These are phyloP conservation scores for Aquilaria malaccensis DNA, from an alignment of 345 rosid genomes.

Conservation along the genomic window DNA sequence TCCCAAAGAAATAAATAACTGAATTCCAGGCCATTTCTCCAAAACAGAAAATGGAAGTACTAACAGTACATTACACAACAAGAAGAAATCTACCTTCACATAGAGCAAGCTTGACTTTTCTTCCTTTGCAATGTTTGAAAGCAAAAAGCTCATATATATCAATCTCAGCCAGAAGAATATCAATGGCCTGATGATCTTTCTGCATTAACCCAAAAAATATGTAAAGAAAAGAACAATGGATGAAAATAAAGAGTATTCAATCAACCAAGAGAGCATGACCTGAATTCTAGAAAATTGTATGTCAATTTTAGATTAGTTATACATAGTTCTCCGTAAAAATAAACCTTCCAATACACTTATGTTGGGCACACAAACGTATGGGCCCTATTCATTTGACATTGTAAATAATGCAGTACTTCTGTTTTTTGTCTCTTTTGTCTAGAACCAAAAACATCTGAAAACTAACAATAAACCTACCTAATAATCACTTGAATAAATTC, in stretches of 20 bases:
- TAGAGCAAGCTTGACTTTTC: constrained; percentile 88
- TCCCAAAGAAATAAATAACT: too few relatives aligned
- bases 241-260: background rate
- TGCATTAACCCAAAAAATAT: constrained; percentile 30
- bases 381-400: too few relatives aligned
- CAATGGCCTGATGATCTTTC: constrained; percentile 98
- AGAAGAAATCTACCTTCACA: constrained; percentile 65
- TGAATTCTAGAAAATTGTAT: background rate
- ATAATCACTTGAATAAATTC: too few relatives aligned
- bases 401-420: too few relatives aligned
- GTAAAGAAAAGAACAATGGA: constrained; percentile 12
- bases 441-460: too few relatives aligned
- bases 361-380: too few relatives aligned
- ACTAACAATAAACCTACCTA: too few relatives aligned
- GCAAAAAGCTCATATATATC: constrained; percentile 99
- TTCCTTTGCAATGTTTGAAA: constrained; percentile 97
- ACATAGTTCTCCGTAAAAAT: too few relatives aligned
- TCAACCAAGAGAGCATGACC: background rate
- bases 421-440: too few relatives aligned
- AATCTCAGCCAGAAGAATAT: constrained; percentile 94
- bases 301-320: background rate
- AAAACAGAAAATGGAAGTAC: too few relatives aligned
- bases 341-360: too few relatives aligned
- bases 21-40: too few relatives aligned
- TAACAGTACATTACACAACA: background rate